Evolutionary conservation across 176 grass and related monocot species (phyloP).

Genomic region (Typha latifolia): DNA sequence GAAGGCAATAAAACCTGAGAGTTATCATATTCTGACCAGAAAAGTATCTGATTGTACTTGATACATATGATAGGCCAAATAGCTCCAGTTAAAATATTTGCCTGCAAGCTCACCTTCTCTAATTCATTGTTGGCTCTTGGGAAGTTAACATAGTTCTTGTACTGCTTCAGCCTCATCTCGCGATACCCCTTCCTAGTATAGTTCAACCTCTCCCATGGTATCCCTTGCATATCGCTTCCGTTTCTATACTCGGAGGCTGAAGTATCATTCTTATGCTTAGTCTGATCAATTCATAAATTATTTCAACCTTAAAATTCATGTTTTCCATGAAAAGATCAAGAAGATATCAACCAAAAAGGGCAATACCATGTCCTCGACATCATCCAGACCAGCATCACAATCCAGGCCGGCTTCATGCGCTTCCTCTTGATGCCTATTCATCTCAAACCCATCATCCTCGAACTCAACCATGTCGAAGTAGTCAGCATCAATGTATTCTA

Average conservation of each 20-base stretch:
- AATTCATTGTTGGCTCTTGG: slow-evolving; percentile 12
- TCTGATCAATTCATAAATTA: not conserved
- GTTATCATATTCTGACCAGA: too few relatives aligned
- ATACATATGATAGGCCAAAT: too few relatives aligned
- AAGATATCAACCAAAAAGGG: not conserved
- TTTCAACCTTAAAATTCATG: not conserved
- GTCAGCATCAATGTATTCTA: slow-evolving; percentile 27
- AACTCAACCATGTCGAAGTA: slow-evolving; percentile 4
- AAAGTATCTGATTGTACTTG: too few relatives aligned
- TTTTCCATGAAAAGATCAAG: not conserved
- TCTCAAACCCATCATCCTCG: slow-evolving; percentile 17
- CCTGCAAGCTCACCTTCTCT: slow-evolving; percentile 22
- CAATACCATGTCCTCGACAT: slow-evolving; percentile 16
- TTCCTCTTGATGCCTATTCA: not conserved
- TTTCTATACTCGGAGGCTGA: slow-evolving; percentile 35
- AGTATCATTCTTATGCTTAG: slow-evolving; percentile 28
- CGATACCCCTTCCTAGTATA: slow-evolving; percentile 33
- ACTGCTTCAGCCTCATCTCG: slow-evolving; percentile 25
- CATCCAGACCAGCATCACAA: not conserved
- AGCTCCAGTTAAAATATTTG: too few relatives aligned
- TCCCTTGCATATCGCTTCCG: slow-evolving; percentile 41
- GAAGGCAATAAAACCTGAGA: too few relatives aligned
- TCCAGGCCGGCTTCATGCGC: not conserved
- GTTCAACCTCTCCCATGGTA: slow-evolving; percentile 38
- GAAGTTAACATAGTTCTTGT: slow-evolving; percentile 31